Base-by-base conservation (phyloP, 2,329 filamentous ascomycete genomes). In the Fusarium nodosum region DNA sequence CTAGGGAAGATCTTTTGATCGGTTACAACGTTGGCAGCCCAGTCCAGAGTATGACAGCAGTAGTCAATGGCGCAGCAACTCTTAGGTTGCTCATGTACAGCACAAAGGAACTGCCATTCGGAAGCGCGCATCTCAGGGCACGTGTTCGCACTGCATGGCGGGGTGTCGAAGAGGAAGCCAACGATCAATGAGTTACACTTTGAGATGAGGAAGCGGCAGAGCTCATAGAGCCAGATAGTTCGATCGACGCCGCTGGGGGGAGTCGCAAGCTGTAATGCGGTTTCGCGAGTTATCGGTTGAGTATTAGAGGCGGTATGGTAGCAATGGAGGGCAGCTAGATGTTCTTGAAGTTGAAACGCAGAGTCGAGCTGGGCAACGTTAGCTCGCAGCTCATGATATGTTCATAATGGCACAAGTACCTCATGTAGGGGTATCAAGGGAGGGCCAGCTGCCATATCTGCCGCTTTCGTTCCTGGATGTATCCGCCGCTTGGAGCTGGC, bases 31-130 rank as follows among this genome's bases (percentile, higher is more conserved):
- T 97, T 97, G 60, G 93, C 94, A 4, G 96, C 96, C 93, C 95
- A 98, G 82, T 99, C 96, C 44, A 99, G 90, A 0, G 96, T 99
- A 79, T 99, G 96, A 79, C 95, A 98, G 86, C 94, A 97, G 82
- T 99, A 99, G 82, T 99, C 96, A 77, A 99, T 97, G 53, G 96
- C 96, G 80, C 95, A 97, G 83, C 96, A 99, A 75, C 91, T 93
- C 82, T 98, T 98, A 50, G 96, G 96, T 51, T 94, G 92, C 77
- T 98, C 95, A 79, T 99, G 96, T 5, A 98, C 96, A 52, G 96
- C 96, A 82, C 96, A 99, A 48, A 99, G 88, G 77, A 98, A 99
- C 82, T 99, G 96, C 96, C 96, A 99, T 83, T 99, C 95, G 31
- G 93, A 96, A 4, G 96, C 96, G 77, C 96, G 94, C 96, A 99